Evolutionary conservation across 148 eudicot species (phyloP).

Genomic region (Limonium bicolor): DNA sequence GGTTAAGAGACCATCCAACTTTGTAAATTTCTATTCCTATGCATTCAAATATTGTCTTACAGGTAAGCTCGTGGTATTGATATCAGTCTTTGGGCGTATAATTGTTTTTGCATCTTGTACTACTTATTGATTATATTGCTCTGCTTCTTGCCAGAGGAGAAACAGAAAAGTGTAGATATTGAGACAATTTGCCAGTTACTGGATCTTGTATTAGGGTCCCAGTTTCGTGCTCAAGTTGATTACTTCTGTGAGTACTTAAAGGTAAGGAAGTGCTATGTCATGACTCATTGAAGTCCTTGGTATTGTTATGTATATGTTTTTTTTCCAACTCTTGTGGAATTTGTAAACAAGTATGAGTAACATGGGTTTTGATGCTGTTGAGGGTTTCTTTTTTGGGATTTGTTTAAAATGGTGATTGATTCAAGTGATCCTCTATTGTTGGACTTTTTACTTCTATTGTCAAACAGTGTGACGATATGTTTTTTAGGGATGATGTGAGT

Average conservation of each 20-base stretch:
- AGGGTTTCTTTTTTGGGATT: too few relatives aligned
- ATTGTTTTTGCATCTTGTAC: neutral
- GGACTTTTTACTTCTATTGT: too few relatives aligned
- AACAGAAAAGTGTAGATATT: constrained; percentile 88
- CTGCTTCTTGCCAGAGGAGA: constrained; percentile 53
- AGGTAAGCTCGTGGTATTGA: constrained; percentile 26
- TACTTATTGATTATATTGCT: constrained; percentile 3
- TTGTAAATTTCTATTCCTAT: constrained; percentile 59
- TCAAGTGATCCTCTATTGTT: too few relatives aligned
- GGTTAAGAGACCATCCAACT: constrained; percentile 67
- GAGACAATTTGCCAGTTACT: constrained; percentile 79
- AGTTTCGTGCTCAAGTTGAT: constrained; percentile 67
- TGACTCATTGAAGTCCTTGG: too few relatives aligned
- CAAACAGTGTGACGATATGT: too few relatives aligned
- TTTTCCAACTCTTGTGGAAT: too few relatives aligned
- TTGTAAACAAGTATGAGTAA: too few relatives aligned
- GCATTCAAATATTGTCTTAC: constrained; percentile 84
- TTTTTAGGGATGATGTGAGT: neutral
- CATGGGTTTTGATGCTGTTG: too few relatives aligned
- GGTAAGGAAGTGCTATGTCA: too few relatives aligned
- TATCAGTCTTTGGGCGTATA: neutral
- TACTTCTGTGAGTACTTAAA: constrained; percentile 50
- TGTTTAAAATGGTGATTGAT: too few relatives aligned
- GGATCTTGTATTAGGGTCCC: constrained; percentile 73
- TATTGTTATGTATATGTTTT: too few relatives aligned